phyloP scores from a whole-genome alignment of 441 rosid species.

The Flueggea neowawraea region DNA sequence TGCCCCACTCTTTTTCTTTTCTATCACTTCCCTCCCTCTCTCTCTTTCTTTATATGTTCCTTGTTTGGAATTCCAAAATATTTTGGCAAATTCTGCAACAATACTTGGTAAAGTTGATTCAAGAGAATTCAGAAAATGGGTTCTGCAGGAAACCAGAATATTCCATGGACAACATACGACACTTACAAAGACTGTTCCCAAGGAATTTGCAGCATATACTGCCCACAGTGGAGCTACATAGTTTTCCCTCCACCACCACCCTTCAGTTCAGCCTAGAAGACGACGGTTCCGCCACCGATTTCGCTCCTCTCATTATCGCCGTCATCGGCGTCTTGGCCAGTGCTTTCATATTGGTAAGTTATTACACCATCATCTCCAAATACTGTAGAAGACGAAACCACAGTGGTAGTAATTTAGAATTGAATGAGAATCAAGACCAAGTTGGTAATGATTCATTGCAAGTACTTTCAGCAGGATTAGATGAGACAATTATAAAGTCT shows the following conservation, averaged over 20 bases:
- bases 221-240: conserved; percentile 84
- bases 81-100: too few species aligned
- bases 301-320: conserved; percentile 79
- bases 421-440: conserved; percentile 18
- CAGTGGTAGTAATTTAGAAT: conserved; percentile 1
- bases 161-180: conserved; percentile 64
- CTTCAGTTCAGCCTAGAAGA: conserved; percentile 21
- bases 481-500: conserved; percentile 49
- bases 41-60: too few species aligned
- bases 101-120: too few species aligned
- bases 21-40: too few species aligned
- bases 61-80: too few species aligned
- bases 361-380: conserved; percentile 69
- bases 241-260: conserved; percentile 82
- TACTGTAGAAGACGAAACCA: conserved; percentile 42
- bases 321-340: conserved; percentile 66
- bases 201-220: conserved; percentile 74
- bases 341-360: conserved; percentile 66
- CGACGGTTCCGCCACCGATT: conserved; percentile 27
- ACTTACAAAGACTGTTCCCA: conserved; percentile 74
- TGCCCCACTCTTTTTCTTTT: too few species aligned
- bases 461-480: conserved; percentile 36
- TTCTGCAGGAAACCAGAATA: conserved; percentile 39
- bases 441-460: conserved; percentile 19
- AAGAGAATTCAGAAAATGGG: conserved; percentile 32